phyloP scores from a whole-genome alignment of 257 asterid genomes.

The Verbena officinalis region DNA sequence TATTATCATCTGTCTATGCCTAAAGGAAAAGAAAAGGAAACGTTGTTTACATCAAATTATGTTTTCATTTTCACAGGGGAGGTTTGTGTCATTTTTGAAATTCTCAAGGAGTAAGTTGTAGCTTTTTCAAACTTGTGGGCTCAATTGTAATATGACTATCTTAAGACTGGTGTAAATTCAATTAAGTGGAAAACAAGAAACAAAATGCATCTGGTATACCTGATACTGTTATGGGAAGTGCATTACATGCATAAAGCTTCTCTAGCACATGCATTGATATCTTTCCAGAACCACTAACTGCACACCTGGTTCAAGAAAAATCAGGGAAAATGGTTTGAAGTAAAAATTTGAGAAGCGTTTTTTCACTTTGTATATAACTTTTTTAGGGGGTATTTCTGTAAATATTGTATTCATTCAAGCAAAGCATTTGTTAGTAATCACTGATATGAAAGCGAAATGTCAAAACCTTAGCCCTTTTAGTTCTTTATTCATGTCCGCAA shows the following conservation, averaged over 20 bases:
- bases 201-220: conserved; percentile 55
- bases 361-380: too few relatives aligned
- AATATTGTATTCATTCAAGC: not conserved
- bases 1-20: not conserved
- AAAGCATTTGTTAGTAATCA: conserved; percentile 5
- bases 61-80: too few relatives aligned
- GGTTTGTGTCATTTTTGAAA: too few relatives aligned
- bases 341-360: not conserved
- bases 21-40: not conserved
- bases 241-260: conserved; percentile 93
- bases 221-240: conserved; percentile 89
- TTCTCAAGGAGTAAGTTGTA: too few relatives aligned
- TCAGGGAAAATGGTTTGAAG: conserved; percentile 13
- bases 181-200: too few relatives aligned
- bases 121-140: too few relatives aligned
- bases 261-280: conserved; percentile 96
- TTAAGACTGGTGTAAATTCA: too few relatives aligned
- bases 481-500: conserved; percentile 98
- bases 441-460: conserved; percentile 26
- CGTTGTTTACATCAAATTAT: too few relatives aligned
- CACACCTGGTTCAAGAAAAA: conserved; percentile 77
- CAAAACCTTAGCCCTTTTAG: conserved; percentile 93
- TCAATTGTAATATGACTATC: too few relatives aligned
- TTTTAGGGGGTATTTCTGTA: too few relatives aligned
- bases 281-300: conserved; percentile 98